A percentile compares a stretch with the other conserved stretches of the same genome.
phyloP scores from a whole-genome alignment of 441 rosid species.

The Arabidopsis lyrata region DNA sequence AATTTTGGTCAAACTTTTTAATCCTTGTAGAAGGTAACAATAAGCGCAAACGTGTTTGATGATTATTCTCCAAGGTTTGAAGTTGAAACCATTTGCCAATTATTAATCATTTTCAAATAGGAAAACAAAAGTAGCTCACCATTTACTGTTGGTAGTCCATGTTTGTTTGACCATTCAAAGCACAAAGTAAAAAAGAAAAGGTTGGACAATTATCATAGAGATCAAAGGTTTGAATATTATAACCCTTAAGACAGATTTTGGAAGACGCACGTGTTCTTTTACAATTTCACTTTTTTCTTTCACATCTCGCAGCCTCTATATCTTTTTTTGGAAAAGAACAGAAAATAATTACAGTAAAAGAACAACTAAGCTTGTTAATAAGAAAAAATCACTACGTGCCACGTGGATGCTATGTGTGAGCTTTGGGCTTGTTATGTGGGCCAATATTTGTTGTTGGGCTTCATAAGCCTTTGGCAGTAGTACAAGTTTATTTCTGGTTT shows the following conservation, averaged over 20 bases:
- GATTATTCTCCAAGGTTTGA: constrained; percentile 26
- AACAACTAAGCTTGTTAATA: neutral
- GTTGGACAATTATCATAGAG: neutral
- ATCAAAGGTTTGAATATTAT: constrained; percentile 16
- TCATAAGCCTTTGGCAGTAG: neutral
- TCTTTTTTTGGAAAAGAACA: neutral
- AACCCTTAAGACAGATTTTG: neutral
- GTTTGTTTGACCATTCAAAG: constrained; percentile 43
- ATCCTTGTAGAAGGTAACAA: constrained; percentile 2
- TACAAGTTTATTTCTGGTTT: neutral
- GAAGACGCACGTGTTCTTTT: constrained; percentile 32
- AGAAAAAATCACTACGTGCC: too few relatives aligned
- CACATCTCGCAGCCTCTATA: neutral
- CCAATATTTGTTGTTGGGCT: constrained; percentile 4
- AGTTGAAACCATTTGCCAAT: neutral
- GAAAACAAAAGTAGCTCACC: constrained; percentile 34
- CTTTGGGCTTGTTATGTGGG: constrained; percentile 10
- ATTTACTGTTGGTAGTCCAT: constrained; percentile 42
- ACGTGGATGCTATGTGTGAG: neutral
- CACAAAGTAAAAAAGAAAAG: constrained; percentile 7
- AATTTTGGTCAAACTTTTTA: constrained; percentile 26
- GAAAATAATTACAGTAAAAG: neutral
- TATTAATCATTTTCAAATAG: neutral
- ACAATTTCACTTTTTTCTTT: neutral
- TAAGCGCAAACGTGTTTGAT: constrained; percentile 26